A percentile compares a stretch with the other conserved stretches of the same genome.
Conservation (phyloP, 768 basidiomycete genomes). For the Chalciporus sphaerocephalus region DNA sequence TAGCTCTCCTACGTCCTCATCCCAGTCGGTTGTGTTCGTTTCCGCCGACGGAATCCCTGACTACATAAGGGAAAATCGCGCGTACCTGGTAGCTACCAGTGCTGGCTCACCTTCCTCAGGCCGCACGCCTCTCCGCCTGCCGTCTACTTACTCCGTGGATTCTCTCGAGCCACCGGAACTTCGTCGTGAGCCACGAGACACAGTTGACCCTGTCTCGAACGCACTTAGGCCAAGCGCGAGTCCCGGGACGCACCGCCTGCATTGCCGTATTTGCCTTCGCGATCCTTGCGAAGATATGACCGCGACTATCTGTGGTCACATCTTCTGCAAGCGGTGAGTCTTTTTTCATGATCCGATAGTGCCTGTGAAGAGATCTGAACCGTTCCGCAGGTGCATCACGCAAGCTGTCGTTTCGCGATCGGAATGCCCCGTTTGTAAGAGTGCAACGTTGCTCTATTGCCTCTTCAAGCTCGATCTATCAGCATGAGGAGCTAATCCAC, state of each 20-base stretch:
- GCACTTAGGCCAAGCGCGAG: not conserved
- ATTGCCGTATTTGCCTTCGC: slow-evolving; percentile 48
- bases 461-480: slow-evolving; percentile 49
- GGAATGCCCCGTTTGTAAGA: slow-evolving; percentile 50
- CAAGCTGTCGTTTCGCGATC: slow-evolving; percentile 43
- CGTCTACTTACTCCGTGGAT: slow-evolving; percentile 24
- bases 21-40: slow-evolving; percentile 27
- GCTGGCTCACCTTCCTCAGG: slow-evolving; percentile 21
- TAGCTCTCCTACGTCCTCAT: slow-evolving; percentile 12
- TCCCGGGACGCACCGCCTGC: slow-evolving; percentile 25
- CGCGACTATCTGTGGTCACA: slow-evolving; percentile 59
- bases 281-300: slow-evolving; percentile 51
- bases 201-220: not conserved
- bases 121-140: slow-evolving; percentile 12
- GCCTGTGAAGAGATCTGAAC: not conserved
- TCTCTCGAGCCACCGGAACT: slow-evolving; percentile 10
- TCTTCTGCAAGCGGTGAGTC: slow-evolving; percentile 54
- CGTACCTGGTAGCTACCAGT: slow-evolving; percentile 30
- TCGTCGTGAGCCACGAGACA: not conserved
- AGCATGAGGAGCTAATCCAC: slow-evolving; percentile 4
- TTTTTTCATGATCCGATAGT: not conserved
- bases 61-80: slow-evolving; percentile 29
- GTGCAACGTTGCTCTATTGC: slow-evolving; percentile 50
- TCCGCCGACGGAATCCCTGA: slow-evolving; percentile 30
- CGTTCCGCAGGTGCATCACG: slow-evolving; percentile 47